Percentiles rank a stretch among this genome's conserved stretches.
These are phyloP conservation scores for Chalara sp. DNA, from an alignment of 2,329 filamentous ascomycete genomes.

Conservation along the genomic window DNA sequence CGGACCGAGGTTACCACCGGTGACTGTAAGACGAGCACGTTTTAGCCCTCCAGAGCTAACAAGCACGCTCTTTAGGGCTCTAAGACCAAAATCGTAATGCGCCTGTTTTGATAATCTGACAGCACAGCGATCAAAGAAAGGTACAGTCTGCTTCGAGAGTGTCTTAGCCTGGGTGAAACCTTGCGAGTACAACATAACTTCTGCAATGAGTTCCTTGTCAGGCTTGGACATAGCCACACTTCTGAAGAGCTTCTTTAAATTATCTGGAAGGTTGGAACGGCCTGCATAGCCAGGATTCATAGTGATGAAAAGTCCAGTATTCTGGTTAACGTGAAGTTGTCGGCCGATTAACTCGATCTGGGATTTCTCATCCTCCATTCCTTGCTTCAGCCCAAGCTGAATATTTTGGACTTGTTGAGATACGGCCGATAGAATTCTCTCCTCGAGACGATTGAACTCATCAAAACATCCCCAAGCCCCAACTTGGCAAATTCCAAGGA, in stretches of 20 bases:
- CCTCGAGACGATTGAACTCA: constrained; percentile 98
- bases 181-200: constrained; percentile 99
- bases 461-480: constrained; percentile 99
- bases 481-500: constrained; percentile 97
- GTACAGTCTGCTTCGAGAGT: constrained; percentile 90
- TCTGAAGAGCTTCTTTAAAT: constrained; percentile 98
- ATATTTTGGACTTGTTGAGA: constrained; percentile 99
- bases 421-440: constrained; percentile 94
- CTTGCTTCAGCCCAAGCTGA: constrained; percentile 86
- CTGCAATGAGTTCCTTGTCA: constrained; percentile 97
- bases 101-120: constrained; percentile 84
- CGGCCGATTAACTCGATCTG: constrained; percentile 94
- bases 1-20: constrained; percentile 49
- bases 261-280: constrained; percentile 95
- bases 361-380: constrained; percentile 70
- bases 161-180: constrained; percentile 95
- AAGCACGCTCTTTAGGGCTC: constrained; percentile 95
- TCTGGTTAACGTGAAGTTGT: constrained; percentile 80
- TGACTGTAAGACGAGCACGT: constrained; percentile 64
- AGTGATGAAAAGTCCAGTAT: constrained; percentile 98
- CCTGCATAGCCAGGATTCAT: constrained; percentile 99
- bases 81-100: constrained; percentile 97
- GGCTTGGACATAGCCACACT: constrained; percentile 99
- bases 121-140: constrained; percentile 93
- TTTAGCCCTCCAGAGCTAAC: constrained; percentile 97